phyloP scores from a whole-genome alignment of 805 yeast species.

The Saturnispora zaruensis region DNA sequence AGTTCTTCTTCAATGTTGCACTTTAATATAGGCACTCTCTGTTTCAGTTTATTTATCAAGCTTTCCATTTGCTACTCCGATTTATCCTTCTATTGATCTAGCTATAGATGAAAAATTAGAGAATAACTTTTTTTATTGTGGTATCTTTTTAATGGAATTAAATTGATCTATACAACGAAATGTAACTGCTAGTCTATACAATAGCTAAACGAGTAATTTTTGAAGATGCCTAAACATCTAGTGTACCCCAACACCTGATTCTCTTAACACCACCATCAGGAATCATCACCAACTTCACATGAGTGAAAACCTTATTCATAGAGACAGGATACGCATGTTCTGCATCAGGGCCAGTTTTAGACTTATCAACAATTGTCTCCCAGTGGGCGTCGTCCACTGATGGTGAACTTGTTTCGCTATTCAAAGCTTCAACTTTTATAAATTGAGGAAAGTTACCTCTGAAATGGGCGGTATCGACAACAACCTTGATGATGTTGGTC shows the following conservation, averaged over 20 bases:
- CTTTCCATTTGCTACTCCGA: constrained; percentile 15
- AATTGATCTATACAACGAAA: neutral
- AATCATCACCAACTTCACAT: constrained; percentile 71
- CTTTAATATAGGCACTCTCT: constrained; percentile 23
- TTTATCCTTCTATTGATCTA: neutral
- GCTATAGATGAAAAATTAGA: neutral
- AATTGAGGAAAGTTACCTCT: constrained; percentile 92
- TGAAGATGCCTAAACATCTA: constrained; percentile 7
- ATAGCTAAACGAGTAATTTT: neutral
- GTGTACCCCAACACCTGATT: constrained; percentile 67
- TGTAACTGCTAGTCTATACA: neutral
- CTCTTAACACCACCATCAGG: constrained; percentile 98
- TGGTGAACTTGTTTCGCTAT: constrained; percentile 29
- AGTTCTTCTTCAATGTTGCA: neutral
- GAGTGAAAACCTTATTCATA: constrained; percentile 39
- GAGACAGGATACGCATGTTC: constrained; percentile 53
- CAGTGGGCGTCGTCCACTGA: constrained; percentile 41
- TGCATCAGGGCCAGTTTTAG: constrained; percentile 74
- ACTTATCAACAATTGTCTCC: constrained; percentile 54
- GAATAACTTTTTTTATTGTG: neutral
- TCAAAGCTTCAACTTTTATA: constrained; percentile 58
- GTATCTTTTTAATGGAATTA: neutral
- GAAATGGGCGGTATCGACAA: constrained; percentile 88
- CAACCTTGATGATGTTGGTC: constrained; percentile 47
- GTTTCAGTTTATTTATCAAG: constrained; percentile 21